Conservation (phyloP, 2,329 filamentous ascomycete genomes). For the Microdochium nivale region DNA sequence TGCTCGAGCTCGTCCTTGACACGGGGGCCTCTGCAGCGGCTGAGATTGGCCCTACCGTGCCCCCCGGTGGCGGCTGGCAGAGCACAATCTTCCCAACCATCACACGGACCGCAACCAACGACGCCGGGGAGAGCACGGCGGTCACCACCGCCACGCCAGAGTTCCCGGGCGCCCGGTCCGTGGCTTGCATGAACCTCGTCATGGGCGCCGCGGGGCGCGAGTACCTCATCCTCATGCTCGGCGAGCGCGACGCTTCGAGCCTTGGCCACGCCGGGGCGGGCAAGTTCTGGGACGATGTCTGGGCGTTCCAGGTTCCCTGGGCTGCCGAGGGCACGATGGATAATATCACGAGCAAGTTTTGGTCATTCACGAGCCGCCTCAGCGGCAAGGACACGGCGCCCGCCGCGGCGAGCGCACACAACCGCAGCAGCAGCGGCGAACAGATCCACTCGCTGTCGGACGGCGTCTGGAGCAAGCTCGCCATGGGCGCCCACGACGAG, state of each 20-base stretch:
- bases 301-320: constrained; percentile 51
- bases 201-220: constrained; percentile 51
- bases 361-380: background rate
- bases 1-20: constrained; percentile 49
- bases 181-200: constrained; percentile 44
- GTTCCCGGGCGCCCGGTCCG: constrained; percentile 46
- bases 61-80: constrained; percentile 40
- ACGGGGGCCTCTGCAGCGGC: constrained; percentile 38
- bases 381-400: background rate
- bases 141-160: constrained; percentile 17
- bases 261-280: constrained; percentile 42
- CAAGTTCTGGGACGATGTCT: constrained; percentile 51
- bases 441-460: constrained; percentile 34
- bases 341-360: constrained; percentile 30
- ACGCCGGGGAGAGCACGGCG: constrained; percentile 12
- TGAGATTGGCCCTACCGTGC: constrained; percentile 41
- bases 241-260: constrained; percentile 41
- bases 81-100: constrained; percentile 31
- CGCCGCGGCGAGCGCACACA: constrained; percentile 2
- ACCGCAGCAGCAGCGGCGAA: no score
- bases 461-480: constrained; percentile 47
- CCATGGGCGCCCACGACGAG: constrained; percentile 39
- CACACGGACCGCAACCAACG: constrained; percentile 14
- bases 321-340: constrained; percentile 41
- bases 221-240: constrained; percentile 54